Conservation (phyloP, 2,329 filamentous ascomycete genomes). For the Neofusicoccum sp. region DNA sequence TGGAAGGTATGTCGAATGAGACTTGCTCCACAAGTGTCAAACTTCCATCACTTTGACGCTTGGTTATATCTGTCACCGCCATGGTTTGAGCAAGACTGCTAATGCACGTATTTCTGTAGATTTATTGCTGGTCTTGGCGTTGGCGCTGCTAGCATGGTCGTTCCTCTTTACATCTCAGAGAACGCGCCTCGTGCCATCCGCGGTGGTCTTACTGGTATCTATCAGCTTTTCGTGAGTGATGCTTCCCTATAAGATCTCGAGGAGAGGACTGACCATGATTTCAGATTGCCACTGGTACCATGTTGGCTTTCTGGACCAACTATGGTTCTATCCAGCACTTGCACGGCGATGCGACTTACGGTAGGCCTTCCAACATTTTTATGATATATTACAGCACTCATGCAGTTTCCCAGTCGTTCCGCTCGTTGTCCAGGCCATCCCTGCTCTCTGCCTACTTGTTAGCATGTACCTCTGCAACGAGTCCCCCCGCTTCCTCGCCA, state of each 20-base stretch:
- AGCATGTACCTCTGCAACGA: conserved; percentile 65
- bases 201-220: conserved; percentile 59
- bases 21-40: too few species aligned
- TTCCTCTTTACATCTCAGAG: conserved; percentile 61
- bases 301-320: conserved; percentile 56
- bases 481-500: conserved; percentile 66
- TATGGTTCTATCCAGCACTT: conserved; percentile 51
- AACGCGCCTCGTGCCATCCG: conserved; percentile 60
- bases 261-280: neutral
- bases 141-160: conserved; percentile 55
- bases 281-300: conserved; percentile 49
- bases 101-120: conserved; percentile 22
- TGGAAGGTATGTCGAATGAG: conserved; percentile 50
- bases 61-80: too few species aligned
- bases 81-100: neutral
- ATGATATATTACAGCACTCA: neutral
- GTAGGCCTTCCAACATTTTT: neutral
- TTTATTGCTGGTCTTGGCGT: conserved; percentile 56
- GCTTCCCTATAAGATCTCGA: too few species aligned
- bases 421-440: conserved; percentile 63
- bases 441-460: conserved; percentile 58
- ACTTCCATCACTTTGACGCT: too few species aligned
- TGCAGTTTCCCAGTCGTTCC: conserved; percentile 49
- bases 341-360: conserved; percentile 50
- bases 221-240: conserved; percentile 52